phyloP scores from a whole-genome alignment of 768 basidiomycete genomes.

The Leccinellum albellum region DNA sequence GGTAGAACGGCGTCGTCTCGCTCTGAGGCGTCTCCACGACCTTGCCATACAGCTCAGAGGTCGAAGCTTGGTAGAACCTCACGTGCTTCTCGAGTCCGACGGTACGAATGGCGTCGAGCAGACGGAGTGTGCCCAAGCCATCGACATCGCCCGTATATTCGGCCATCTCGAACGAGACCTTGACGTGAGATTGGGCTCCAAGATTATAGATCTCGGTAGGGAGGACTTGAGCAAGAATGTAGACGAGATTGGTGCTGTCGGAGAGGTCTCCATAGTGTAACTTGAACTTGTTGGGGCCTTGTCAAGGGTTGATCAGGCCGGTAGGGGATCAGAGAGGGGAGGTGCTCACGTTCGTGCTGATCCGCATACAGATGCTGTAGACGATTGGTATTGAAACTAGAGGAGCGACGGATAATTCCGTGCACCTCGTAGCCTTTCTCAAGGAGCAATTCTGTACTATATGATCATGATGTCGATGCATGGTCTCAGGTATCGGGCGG shows the following conservation, averaged over 20 bases:
- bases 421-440: conserved; percentile 90
- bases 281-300: conserved; percentile 74
- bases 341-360: conserved; percentile 78
- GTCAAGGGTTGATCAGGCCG: conserved; percentile 3
- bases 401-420: conserved; percentile 94
- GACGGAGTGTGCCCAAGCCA: conserved; percentile 88
- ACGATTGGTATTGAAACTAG: conserved; percentile 96
- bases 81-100: conserved; percentile 91
- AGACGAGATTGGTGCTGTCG: conserved; percentile 96
- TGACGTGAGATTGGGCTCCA: conserved; percentile 97
- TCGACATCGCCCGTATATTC: conserved; percentile 99
- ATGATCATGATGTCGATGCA: conserved; percentile 1
- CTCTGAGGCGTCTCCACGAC: conserved; percentile 93
- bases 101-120: conserved; percentile 94
- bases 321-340: neutral
- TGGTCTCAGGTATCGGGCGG: neutral
- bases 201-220: conserved; percentile 98
- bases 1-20: conserved; percentile 97
- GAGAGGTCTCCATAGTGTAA: conserved; percentile 90
- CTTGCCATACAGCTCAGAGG: conserved; percentile 95
- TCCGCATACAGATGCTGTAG: conserved; percentile 92
- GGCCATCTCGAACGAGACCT: conserved; percentile 99
- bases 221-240: conserved; percentile 91
- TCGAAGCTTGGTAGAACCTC: conserved; percentile 96
- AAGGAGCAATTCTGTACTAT: conserved; percentile 78